phyloP scores from a whole-genome alignment of 2,329 filamentous ascomycete genomes.

The Aureobasidium zeae region DNA sequence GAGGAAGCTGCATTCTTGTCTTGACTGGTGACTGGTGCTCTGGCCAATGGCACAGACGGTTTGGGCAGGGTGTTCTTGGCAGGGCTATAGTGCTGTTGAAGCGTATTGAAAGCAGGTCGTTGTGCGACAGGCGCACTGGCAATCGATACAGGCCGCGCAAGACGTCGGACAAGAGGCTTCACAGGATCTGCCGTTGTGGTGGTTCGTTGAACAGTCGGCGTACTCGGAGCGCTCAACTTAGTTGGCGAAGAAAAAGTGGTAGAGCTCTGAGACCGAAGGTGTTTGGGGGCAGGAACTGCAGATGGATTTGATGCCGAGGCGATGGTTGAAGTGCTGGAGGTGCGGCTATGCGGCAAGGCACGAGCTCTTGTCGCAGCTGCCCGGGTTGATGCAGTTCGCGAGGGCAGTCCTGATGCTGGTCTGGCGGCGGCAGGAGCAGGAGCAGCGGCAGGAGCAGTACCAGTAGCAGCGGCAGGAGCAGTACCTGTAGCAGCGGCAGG shows the following conservation, averaged over 20 bases:
- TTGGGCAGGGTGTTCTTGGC: conserved; percentile 53
- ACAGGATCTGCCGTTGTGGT: not conserved
- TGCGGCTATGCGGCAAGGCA: not conserved
- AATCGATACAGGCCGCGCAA: not conserved
- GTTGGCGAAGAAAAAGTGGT: too few relatives aligned
- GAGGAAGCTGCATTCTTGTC: conserved; percentile 51
- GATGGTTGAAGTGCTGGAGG: not conserved
- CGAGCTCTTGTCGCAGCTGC: not conserved
- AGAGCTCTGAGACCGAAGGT: conserved; percentile 7
- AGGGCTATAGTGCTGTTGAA: conserved; percentile 60
- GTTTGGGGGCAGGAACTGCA: not conserved
- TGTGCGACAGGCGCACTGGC: not conserved
- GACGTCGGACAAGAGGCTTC: not conserved
- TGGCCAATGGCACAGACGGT: conserved; percentile 43
- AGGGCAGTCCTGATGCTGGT: too few relatives aligned
- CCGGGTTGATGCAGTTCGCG: not conserved
- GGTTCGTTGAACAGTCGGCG: too few relatives aligned
- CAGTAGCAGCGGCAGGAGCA: not conserved
- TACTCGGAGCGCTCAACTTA: too few relatives aligned
- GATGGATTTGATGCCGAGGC: not conserved
- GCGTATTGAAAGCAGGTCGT: conserved; percentile 51
- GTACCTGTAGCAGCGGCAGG: not conserved
- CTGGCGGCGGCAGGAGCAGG: not conserved
- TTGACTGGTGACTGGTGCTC: conserved; percentile 49
- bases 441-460: not conserved